A percentile compares a stretch with the other conserved stretches of the same genome.
phyloP scores from a whole-genome alignment of 768 basidiomycete species.

The Mycena pura region DNA sequence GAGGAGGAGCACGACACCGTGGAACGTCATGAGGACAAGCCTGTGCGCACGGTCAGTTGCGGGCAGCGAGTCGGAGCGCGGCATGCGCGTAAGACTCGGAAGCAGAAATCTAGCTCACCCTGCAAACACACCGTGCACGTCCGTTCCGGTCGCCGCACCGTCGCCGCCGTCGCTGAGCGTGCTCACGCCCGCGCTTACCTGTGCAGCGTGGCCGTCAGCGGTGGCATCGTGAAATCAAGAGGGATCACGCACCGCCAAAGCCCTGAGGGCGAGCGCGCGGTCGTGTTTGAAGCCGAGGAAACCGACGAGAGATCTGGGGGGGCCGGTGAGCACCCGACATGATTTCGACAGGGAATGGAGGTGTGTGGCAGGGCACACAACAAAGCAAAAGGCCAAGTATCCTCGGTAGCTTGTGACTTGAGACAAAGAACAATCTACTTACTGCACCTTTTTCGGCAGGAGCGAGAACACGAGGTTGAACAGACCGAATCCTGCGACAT shows the following conservation, averaged over 20 bases:
- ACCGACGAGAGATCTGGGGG: slow-evolving; percentile 67
- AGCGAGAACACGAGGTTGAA: slow-evolving; percentile 85
- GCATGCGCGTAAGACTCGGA: neutral
- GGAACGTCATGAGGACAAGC: slow-evolving; percentile 82
- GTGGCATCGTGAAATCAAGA: slow-evolving; percentile 16
- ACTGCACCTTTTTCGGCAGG: slow-evolving; percentile 76
- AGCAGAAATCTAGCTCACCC: slow-evolving; percentile 53
- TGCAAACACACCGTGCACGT: slow-evolving; percentile 79
- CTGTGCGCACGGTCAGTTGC: slow-evolving; percentile 38
- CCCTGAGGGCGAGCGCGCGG: slow-evolving; percentile 68
- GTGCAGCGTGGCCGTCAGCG: neutral
- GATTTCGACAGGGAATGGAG: neutral
- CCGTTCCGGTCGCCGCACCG: slow-evolving; percentile 53
- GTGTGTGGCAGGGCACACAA: neutral
- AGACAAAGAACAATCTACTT: slow-evolving; percentile 27
- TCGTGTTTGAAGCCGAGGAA: slow-evolving; percentile 81
- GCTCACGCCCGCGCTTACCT: slow-evolving; percentile 21
- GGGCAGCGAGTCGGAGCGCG: neutral
- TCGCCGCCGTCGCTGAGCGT: neutral
- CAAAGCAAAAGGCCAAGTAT: neutral
- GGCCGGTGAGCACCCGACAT: neutral
- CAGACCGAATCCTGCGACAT: slow-evolving; percentile 57
- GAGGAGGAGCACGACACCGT: slow-evolving; percentile 72
- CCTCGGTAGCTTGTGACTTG: no score
- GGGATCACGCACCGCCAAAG: slow-evolving; percentile 56